A percentile compares a stretch with the other conserved stretches of the same genome.
Evolutionary conservation across 805 yeast genomes (phyloP).

Genomic region (Nakazawaea sp.): DNA sequence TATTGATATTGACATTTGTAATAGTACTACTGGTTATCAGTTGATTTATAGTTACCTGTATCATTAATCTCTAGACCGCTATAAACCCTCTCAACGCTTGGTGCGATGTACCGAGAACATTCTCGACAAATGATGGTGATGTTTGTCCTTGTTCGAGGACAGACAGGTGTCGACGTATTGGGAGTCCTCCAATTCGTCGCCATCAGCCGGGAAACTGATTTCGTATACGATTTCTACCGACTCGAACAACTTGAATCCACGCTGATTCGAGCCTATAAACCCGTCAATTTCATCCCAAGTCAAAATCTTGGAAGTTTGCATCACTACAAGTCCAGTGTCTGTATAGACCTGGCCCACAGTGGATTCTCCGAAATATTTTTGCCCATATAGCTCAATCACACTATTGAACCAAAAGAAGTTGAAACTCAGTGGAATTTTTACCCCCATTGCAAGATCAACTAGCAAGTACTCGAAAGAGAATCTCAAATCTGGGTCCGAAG

Average conservation of each 20-base stretch:
- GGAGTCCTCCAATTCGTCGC: conserved; percentile 22
- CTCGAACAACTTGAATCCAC: conserved; percentile 51
- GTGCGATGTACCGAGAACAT: conserved; percentile 6
- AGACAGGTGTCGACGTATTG: no score
- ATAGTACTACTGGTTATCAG: conserved; percentile 27
- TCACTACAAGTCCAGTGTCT: no score
- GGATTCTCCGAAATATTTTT: no score
- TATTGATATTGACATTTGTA: conserved; percentile 50
- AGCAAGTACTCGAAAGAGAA: not conserved
- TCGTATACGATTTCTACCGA: conserved; percentile 27
- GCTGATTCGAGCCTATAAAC: conserved; percentile 47
- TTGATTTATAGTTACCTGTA: not conserved
- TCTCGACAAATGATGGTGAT: conserved; percentile 1
- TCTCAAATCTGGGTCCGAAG: no score
- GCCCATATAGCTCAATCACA: no score
- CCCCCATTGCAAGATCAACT: not conserved
- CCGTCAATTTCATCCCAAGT: conserved; percentile 62
- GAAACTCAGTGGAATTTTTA: not conserved
- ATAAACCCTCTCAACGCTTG: no score
- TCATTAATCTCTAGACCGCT: no score
- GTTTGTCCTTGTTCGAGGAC: not conserved
- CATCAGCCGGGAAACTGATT: not conserved
- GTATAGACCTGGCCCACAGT: no score
- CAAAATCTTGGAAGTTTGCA: not conserved
- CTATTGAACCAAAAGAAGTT: conserved; percentile 7